Percentiles rank a stretch among this genome's conserved stretches.
These are phyloP conservation scores for Scytalidium lignicola DNA, from an alignment of 2,329 filamentous ascomycete genomes.

Conservation along the genomic window DNA sequence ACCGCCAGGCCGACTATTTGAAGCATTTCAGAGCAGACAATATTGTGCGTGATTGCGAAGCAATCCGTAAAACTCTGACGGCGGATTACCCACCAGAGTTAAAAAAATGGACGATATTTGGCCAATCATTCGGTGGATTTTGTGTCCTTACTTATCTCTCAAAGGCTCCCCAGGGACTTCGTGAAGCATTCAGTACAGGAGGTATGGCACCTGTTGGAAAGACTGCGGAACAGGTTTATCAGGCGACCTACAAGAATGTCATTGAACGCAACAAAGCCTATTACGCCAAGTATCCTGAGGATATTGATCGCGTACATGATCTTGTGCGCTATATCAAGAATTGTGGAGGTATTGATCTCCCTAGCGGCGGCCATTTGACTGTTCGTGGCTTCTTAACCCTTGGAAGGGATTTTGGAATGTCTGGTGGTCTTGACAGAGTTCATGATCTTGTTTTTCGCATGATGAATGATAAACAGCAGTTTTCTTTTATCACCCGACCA, in stretches of 20 bases:
- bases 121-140: constrained; percentile 91
- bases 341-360: constrained; percentile 55
- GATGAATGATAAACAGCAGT: constrained; percentile 67
- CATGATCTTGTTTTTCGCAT: constrained; percentile 69
- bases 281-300: constrained; percentile 81
- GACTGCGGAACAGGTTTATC: constrained; percentile 70
- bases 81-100: constrained; percentile 62
- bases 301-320: constrained; percentile 60
- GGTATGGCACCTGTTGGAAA: constrained; percentile 74
- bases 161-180: constrained; percentile 69
- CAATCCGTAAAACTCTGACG: constrained; percentile 72
- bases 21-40: constrained; percentile 83
- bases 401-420: constrained; percentile 72
- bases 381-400: constrained; percentile 70
- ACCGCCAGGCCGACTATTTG: constrained; percentile 73
- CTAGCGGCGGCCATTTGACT: constrained; percentile 68
- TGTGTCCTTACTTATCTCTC: constrained; percentile 80
- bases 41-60: constrained; percentile 85
- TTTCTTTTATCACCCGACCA: constrained; percentile 69
- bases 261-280: constrained; percentile 70
- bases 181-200: constrained; percentile 79
- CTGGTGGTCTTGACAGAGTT: constrained; percentile 71
- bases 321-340: constrained; percentile 61
- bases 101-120: constrained; percentile 79
- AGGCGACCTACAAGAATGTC: constrained; percentile 64